Conservation (phyloP, 192 early-diverging fungal genomes). For the Coemansia erecta region DNA sequence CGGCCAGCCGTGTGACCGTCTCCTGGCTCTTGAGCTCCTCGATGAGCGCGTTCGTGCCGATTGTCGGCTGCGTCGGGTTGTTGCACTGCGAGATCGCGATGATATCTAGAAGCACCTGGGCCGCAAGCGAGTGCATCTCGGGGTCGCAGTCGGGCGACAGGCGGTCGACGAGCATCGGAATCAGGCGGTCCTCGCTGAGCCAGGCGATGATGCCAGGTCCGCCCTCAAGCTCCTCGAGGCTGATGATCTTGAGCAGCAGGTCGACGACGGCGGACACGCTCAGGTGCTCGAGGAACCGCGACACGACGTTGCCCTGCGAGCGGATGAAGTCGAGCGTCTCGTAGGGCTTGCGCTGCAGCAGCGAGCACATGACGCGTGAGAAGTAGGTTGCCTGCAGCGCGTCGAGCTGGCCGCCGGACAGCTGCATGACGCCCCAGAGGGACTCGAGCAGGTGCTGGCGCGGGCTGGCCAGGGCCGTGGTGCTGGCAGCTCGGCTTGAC, state of each 20-base stretch:
- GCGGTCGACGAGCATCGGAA: conserved; percentile 71
- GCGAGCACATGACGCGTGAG: conserved; percentile 82
- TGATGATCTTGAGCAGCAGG: conserved; percentile 88
- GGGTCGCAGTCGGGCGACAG: conserved; percentile 77
- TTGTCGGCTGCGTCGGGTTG: conserved; percentile 61
- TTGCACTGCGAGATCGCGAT: conserved; percentile 77
- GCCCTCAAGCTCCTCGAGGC: conserved; percentile 85
- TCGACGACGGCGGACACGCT: conserved; percentile 86
- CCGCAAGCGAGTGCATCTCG: conserved; percentile 79
- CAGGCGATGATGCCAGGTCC: conserved; percentile 87
- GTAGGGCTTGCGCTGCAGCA: conserved; percentile 85
- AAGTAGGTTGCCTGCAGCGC: conserved; percentile 87
- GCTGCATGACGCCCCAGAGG: conserved; percentile 81
- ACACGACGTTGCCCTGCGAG: conserved; percentile 70
- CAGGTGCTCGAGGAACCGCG: conserved; percentile 79
- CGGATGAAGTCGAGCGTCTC: conserved; percentile 88
- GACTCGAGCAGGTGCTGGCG: conserved; percentile 66
- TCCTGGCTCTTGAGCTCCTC: conserved; percentile 71
- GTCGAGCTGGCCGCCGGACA: conserved; percentile 71
- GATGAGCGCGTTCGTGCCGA: conserved; percentile 65
- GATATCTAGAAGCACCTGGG: conserved; percentile 79
- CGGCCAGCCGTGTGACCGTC: conserved; percentile 74
- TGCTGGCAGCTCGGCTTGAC: conserved; percentile 1
- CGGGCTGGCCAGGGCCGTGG: not conserved
- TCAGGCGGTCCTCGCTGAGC: conserved; percentile 80